Base-by-base conservation (phyloP, 2,329 filamentous ascomycete species). In the Colletotrichum neosansevieriae region DNA sequence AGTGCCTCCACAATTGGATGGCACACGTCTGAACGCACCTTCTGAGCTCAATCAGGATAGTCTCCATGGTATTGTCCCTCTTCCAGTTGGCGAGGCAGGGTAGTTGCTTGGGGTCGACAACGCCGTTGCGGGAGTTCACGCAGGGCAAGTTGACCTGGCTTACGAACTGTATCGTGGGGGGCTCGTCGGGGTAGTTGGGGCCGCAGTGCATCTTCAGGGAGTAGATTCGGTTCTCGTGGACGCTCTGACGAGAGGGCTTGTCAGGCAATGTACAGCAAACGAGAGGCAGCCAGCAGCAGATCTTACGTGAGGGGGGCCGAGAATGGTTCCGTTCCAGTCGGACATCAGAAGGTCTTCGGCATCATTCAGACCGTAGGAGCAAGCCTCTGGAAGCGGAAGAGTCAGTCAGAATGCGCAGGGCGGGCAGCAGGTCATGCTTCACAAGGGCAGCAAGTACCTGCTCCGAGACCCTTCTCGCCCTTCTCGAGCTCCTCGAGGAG, bases 181-280 rank as follows among this genome's bases (percentile, higher is more conserved):
- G 96, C 71, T 88, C 85, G 78, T 97, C 94, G 59, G 96, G 96
- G 80, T 99, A 99, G 66, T 92, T 85, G 56, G 90, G 86, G 71
- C 94, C 94, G 84, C 96, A 99, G 84, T 97, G 92, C 84, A 99
- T 97, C 82, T 95, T 97, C 75, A 99, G 88, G 74, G 94, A 97
- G 86, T 99, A 99, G 83, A 99, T 99, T 76, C 96, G 92, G 83
- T 99, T 99, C 86, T 99, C 96, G 79, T 98, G 95, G 71, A 91
- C 94, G 81, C 94, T 97, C 93, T 96, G 76, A 47, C 45, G 12
- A 42, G 45, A 38, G 11, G 13, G 54, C 2, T 10, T 44, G 68
- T 70, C 49, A 69, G 67, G 3, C 12, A 11, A 24, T 54, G 54
- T 38, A 42, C 53, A 32, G 15, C 24, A 38, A 15, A 51, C 50